Conservation (phyloP, 169 alveolate species). For the Cyclospora cayetanensis region DNA sequence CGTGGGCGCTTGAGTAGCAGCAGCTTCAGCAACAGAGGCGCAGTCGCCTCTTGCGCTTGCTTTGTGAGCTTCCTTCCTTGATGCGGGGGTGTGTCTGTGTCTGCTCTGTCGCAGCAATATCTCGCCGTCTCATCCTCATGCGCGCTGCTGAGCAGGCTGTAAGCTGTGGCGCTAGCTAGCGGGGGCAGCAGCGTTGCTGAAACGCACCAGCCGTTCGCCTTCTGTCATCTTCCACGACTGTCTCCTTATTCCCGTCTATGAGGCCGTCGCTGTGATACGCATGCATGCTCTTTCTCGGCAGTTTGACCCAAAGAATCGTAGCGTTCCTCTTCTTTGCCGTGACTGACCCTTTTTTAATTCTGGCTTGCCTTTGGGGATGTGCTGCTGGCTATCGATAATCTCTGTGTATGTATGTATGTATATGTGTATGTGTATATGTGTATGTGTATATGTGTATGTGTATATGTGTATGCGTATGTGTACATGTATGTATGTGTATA, state of each 20-base stretch:
- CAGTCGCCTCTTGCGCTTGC: neutral
- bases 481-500: neutral
- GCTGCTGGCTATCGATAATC: neutral
- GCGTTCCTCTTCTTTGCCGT: no score
- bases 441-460: neutral
- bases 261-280: no score
- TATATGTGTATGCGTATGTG: neutral
- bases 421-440: neutral
- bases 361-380: neutral
- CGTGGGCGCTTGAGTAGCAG: neutral
- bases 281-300: no score
- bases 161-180: slow-evolving; percentile 42
- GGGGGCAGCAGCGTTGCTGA: neutral
- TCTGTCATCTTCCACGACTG: no score
- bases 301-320: no score
- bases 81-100: neutral
- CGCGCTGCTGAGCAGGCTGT: slow-evolving; percentile 72
- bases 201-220: no score
- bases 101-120: slow-evolving; percentile 39
- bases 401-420: slow-evolving; percentile 31
- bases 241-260: no score
- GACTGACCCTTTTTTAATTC: no score
- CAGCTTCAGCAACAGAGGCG: slow-evolving; percentile 28
- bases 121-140: slow-evolving; percentile 62
- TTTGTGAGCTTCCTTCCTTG: neutral